phyloP scores from a whole-genome alignment of 108 stramenopile species.

The Nitzschia palea region DNA sequence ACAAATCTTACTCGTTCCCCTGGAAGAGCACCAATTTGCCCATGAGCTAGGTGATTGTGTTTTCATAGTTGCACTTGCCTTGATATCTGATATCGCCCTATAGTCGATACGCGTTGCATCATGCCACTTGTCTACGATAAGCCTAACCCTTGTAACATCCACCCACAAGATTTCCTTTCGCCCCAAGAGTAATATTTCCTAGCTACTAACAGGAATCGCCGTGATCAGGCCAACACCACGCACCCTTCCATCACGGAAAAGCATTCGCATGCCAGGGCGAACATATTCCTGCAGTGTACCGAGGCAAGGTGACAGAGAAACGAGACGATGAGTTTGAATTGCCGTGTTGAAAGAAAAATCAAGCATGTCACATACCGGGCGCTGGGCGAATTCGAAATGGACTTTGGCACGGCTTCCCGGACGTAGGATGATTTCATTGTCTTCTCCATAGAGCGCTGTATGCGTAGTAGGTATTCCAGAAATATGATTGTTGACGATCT shows the following conservation, averaged over 20 bases:
- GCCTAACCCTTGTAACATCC: no score
- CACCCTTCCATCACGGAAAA: conserved; percentile 85
- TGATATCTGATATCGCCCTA: no score
- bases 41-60: no score
- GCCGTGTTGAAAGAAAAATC: not conserved
- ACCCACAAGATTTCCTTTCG: no score
- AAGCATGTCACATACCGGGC: conserved; percentile 50
- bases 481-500: conserved; percentile 72
- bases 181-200: not conserved
- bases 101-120: no score
- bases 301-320: conserved; percentile 7
- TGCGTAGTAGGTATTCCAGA: conserved; percentile 59
- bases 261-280: conserved; percentile 86
- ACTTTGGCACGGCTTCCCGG: conserved; percentile 84
- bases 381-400: conserved; percentile 78
- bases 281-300: conserved; percentile 57
- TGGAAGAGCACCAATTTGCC: no score
- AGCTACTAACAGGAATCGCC: conserved; percentile 19
- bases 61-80: no score
- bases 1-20: no score
- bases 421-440: conserved; percentile 61
- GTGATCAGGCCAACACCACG: conserved; percentile 84
- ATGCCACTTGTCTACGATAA: no score
- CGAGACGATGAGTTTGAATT: not conserved
- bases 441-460: conserved; percentile 50